A percentile compares a stretch with the other conserved stretches of the same genome.
Conservation (phyloP, 1,284 basidiomycete species). For the Sanghuangporus sanghuang region DNA sequence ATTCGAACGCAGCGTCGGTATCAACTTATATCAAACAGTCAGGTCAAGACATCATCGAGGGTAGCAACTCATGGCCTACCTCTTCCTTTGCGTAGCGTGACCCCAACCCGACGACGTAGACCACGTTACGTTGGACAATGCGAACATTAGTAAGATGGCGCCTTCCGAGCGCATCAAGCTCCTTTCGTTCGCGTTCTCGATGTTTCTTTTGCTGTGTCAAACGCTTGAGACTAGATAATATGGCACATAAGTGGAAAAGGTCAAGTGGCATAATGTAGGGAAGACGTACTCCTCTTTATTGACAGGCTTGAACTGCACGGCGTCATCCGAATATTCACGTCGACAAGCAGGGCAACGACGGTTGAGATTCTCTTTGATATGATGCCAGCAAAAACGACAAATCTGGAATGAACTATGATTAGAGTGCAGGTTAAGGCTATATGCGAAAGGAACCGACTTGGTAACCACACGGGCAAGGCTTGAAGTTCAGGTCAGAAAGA, state of each 20-base stretch:
- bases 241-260: slow-evolving; percentile 15
- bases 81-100: slow-evolving; percentile 92
- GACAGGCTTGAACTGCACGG: slow-evolving; percentile 94
- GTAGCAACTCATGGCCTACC: slow-evolving; percentile 39
- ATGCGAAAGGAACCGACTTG: slow-evolving; percentile 55
- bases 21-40: slow-evolving; percentile 53
- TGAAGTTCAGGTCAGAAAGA: slow-evolving; percentile 98
- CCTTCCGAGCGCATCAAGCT: slow-evolving; percentile 84
- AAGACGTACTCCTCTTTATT: slow-evolving; percentile 87
- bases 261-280: neutral
- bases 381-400: slow-evolving; percentile 99
- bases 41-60: slow-evolving; percentile 11
- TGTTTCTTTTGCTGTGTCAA: slow-evolving; percentile 96
- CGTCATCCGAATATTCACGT: slow-evolving; percentile 88
- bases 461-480: slow-evolving; percentile 98
- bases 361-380: slow-evolving; percentile 95
- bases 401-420: slow-evolving; percentile 52
- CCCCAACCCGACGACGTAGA: slow-evolving; percentile 93
- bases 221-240: slow-evolving; percentile 62
- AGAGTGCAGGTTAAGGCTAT: neutral
- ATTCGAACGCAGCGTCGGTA: slow-evolving; percentile 88
- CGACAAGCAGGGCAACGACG: slow-evolving; percentile 97
- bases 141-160: slow-evolving; percentile 91
- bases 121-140: slow-evolving; percentile 94
- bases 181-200: slow-evolving; percentile 93